Percentiles rank a stretch among this genome's conserved stretches.
Evolutionary conservation across 2,329 filamentous ascomycete genomes (phyloP).

Genomic region (Neonectria neomacrospora): DNA sequence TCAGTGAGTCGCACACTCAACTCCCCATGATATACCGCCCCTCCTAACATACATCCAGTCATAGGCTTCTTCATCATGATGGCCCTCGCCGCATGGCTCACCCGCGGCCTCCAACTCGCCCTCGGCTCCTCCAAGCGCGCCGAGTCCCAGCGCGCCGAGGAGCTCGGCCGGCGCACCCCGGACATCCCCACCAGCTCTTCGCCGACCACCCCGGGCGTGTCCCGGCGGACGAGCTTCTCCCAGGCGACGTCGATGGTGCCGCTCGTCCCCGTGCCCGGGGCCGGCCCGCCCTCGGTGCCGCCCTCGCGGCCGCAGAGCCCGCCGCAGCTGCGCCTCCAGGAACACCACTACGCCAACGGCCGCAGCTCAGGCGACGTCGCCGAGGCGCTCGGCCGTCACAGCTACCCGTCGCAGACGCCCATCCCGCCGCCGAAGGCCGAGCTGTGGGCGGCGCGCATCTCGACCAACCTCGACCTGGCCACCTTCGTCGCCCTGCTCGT

Average conservation of each 20-base stretch:
- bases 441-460: slow-evolving; percentile 61
- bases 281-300: slow-evolving; percentile 30
- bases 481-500: slow-evolving; percentile 60
- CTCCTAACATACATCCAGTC: slow-evolving; percentile 50
- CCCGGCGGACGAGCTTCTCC: slow-evolving; percentile 40
- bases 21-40: not conserved
- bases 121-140: slow-evolving; percentile 64
- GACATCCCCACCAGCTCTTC: slow-evolving; percentile 57
- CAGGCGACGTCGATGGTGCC: slow-evolving; percentile 41
- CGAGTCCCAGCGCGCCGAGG: slow-evolving; percentile 62
- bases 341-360: slow-evolving; percentile 41
- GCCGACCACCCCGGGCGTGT: slow-evolving; percentile 42
- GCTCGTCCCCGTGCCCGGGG: slow-evolving; percentile 29
- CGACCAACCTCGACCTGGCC: slow-evolving; percentile 57
- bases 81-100: slow-evolving; percentile 63
- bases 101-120: slow-evolving; percentile 62
- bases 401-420: slow-evolving; percentile 53
- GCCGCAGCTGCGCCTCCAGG: slow-evolving; percentile 44
- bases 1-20: slow-evolving; percentile 54
- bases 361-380: slow-evolving; percentile 30
- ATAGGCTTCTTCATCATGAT: slow-evolving; percentile 66
- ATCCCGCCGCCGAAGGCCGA: slow-evolving; percentile 58
- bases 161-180: slow-evolving; percentile 52
- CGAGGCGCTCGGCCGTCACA: slow-evolving; percentile 35
- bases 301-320: slow-evolving; percentile 43